Conservation (phyloP, 345 rosid genomes). For the Gynandropsis gynandra region DNA sequence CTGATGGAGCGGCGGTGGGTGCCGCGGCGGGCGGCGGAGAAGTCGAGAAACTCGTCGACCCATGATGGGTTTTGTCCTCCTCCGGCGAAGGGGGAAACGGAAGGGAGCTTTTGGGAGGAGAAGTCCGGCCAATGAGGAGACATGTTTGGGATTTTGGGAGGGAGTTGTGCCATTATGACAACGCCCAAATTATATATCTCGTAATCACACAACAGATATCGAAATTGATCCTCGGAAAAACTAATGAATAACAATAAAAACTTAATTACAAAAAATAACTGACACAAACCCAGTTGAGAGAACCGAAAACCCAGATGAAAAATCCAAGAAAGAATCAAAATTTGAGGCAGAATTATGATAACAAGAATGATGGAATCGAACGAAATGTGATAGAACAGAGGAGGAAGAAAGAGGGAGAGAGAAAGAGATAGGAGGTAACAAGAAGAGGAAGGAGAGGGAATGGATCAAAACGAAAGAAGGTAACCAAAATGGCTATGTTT, state of each 20-base stretch:
- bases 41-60: slow-evolving; percentile 85
- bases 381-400: slow-evolving; percentile 16
- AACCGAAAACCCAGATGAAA: slow-evolving; percentile 15
- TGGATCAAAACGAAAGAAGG: slow-evolving; percentile 4
- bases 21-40: slow-evolving; percentile 59
- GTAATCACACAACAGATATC: not conserved
- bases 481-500: slow-evolving; percentile 30
- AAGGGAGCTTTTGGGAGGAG: slow-evolving; percentile 33
- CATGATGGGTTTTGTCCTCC: slow-evolving; percentile 40
- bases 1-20: slow-evolving; percentile 80
- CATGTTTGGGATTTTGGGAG: slow-evolving; percentile 85
- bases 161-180: slow-evolving; percentile 69
- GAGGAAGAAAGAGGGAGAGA: slow-evolving; percentile 4
- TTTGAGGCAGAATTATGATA: not conserved
- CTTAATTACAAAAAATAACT: slow-evolving; percentile 13
- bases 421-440: slow-evolving; percentile 12
- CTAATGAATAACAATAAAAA: not conserved
- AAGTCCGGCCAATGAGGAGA: slow-evolving; percentile 67
- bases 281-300: slow-evolving; percentile 10
- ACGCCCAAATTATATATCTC: not conserved
- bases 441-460: not conserved
- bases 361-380: slow-evolving; percentile 9
- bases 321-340: slow-evolving; percentile 14
- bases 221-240: not conserved
- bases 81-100: slow-evolving; percentile 13